phyloP scores from a whole-genome alignment of 1,284 basidiomycete genomes.

The Tilletia indica region DNA sequence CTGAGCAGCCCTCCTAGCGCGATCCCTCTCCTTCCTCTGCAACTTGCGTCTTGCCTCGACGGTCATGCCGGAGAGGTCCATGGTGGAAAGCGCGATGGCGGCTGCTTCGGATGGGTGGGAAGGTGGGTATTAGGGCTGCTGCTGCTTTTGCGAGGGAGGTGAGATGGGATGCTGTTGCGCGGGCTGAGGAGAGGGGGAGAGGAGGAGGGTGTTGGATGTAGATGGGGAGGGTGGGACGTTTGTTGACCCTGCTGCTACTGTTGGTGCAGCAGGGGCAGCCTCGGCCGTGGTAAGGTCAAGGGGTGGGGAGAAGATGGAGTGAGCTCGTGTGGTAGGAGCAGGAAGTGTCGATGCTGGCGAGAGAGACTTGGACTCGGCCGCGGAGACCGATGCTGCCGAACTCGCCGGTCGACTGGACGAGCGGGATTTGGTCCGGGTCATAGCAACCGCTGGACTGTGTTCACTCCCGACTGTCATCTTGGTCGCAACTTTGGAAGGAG shows the following conservation, averaged over 20 bases:
- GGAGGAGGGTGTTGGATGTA: not conserved
- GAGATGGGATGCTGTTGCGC: conserved; percentile 4
- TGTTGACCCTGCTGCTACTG: not conserved
- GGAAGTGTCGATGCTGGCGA: too few relatives aligned
- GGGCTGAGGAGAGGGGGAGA: conserved; percentile 11
- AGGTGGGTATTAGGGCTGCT: conserved; percentile 5
- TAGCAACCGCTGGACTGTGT: too few relatives aligned
- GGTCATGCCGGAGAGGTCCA: conserved; percentile 17
- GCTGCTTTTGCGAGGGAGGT: not conserved
- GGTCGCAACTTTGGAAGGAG: too few relatives aligned
- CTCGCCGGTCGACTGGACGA: too few relatives aligned
- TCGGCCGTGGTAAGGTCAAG: too few relatives aligned
- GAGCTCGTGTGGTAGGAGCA: too few relatives aligned
- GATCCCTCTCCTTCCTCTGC: conserved; percentile 11
- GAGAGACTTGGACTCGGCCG: too few relatives aligned
- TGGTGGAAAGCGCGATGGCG: conserved; percentile 3
- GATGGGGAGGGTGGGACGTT: not conserved
- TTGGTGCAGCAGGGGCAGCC: too few relatives aligned
- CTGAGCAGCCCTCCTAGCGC: not conserved
- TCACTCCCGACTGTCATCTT: too few relatives aligned
- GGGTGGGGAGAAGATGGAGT: too few relatives aligned
- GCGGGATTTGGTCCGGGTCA: too few relatives aligned
- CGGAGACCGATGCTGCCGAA: too few relatives aligned
- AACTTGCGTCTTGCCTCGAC: conserved; percentile 10
- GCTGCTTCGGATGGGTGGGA: conserved; percentile 16